Evolutionary conservation across 2,329 filamentous ascomycete species (phyloP), one percentile per base, ranked within the genome.

Genomic region (Neofusicoccum kwambonambiense): DNA sequence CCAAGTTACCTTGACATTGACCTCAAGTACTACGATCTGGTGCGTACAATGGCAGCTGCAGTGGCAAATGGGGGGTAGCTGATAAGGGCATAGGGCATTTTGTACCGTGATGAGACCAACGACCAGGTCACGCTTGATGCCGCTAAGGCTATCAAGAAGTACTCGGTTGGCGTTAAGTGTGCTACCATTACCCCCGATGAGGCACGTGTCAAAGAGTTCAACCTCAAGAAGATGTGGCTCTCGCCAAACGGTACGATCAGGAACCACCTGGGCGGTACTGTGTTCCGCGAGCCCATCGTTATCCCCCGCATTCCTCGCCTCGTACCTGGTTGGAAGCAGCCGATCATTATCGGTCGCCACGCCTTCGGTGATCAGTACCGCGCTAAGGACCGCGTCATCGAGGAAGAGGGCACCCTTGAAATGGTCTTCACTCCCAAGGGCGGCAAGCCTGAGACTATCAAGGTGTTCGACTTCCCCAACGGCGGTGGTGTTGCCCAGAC

Each of bases 181-280:
- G 95, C 95, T 70, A 99, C 95, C 78, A 99, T 99, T 83, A 99
- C 95, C 49, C 95, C 95, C 44, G 95, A 99, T 78, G 95, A 99
- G 87, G 90, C 88, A 69, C 90, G 95, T 78, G 94, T 99, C 35
- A 87, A 98, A 84, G 95, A 98, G 82, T 99, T 98, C 82, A 93
- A 97, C 78, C 87, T 99, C 72, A 99, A 98, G 90, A 89, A 98
- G 84, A 98, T 98, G 95, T 99, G 95, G 95, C 86, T 98, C 66
- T 97, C 92, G 64, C 95, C 95, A 75, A 99, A 99, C 79, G 95
- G 95, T 77, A 99, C 87, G 67, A 89, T 89, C 76, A 80, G 87
- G 74, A 89, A 89, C 79, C 82, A 84, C 73, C 82, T 89, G 79
- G 94, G 94, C 74, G 95, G 95, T 76, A 99, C 95, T 75, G 94